These are phyloP conservation scores for Penicillium cataractarum DNA, from an alignment of 495 filamentous ascomycete genomes.

Conservation along the genomic window DNA sequence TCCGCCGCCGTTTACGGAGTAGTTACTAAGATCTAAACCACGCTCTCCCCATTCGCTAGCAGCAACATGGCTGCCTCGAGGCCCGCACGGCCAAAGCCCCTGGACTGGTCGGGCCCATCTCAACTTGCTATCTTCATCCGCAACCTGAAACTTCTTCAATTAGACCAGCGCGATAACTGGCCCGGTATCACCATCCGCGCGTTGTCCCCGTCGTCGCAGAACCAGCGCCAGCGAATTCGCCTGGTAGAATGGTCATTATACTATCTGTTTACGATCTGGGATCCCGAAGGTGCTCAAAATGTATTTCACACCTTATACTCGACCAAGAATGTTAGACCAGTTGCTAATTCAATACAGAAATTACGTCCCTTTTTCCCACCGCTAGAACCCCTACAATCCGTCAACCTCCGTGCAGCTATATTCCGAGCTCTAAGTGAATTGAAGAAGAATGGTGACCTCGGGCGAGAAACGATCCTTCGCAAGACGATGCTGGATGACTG, in stretches of 20 bases:
- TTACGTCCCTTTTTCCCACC: slow-evolving; percentile 88
- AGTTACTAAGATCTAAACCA: slow-evolving; percentile 18
- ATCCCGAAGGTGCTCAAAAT: slow-evolving; percentile 70
- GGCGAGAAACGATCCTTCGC: slow-evolving; percentile 73
- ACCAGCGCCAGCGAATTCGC: slow-evolving; percentile 77
- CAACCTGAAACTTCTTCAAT: slow-evolving; percentile 77
- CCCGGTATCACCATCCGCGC: slow-evolving; percentile 66
- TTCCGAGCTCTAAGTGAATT: slow-evolving; percentile 75
- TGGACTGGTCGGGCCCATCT: slow-evolving; percentile 50
- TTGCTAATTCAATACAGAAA: slow-evolving; percentile 57
- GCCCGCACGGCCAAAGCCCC: slow-evolving; percentile 36
- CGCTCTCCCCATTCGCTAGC: slow-evolving; percentile 13
- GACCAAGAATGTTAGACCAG: neutral
- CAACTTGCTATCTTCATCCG: slow-evolving; percentile 72
- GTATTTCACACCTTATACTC: slow-evolving; percentile 44
- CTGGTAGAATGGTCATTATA: slow-evolving; percentile 85
- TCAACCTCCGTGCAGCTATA: slow-evolving; percentile 86
- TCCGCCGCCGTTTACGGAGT: slow-evolving; percentile 16
- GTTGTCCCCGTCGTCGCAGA: slow-evolving; percentile 69
- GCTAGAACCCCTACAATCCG: slow-evolving; percentile 80
- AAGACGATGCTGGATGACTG: slow-evolving; percentile 95
- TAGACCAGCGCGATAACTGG: slow-evolving; percentile 77
- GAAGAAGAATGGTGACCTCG: slow-evolving; percentile 83
- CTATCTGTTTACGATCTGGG: slow-evolving; percentile 80
- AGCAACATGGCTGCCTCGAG: slow-evolving; percentile 38